Evolutionary conservation across 2,329 filamentous ascomycete genomes (phyloP).

Genomic region (Fusarium sp.): DNA sequence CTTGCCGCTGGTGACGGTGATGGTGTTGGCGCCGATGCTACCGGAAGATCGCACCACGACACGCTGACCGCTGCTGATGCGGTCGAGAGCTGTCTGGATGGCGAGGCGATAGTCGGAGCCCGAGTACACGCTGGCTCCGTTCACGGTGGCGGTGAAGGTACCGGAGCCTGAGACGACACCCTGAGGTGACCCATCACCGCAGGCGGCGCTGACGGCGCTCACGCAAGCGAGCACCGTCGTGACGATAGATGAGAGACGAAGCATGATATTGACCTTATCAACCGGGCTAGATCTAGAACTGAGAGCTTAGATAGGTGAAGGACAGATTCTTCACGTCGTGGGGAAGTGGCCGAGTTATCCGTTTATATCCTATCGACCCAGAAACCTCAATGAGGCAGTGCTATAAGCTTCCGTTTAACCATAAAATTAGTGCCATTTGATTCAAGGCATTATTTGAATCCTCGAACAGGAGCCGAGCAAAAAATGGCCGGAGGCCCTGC

Average conservation of each 20-base stretch:
- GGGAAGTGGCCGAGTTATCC: no score
- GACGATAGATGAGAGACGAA: slow-evolving; percentile 53
- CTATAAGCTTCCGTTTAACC: neutral
- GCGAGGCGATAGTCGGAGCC: slow-evolving; percentile 69
- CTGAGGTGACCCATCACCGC: slow-evolving; percentile 63
- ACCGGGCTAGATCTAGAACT: neutral
- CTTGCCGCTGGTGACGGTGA: slow-evolving; percentile 67
- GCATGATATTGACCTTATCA: slow-evolving; percentile 49
- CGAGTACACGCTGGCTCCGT: slow-evolving; percentile 64
- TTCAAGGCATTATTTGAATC: neutral
- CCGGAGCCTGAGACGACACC: slow-evolving; percentile 64
- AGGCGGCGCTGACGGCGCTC: slow-evolving; percentile 59
- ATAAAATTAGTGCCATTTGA: neutral
- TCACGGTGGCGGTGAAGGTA: slow-evolving; percentile 62
- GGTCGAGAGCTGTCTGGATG: slow-evolving; percentile 69
- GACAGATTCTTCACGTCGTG: neutral
- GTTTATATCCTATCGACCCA: no score
- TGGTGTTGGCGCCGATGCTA: slow-evolving; percentile 68
- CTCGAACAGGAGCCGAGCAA: neutral
- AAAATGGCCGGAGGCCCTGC: neutral
- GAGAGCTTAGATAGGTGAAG: neutral
- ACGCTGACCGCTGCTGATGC: slow-evolving; percentile 66
- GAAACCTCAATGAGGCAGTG: neutral
- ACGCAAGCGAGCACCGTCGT: slow-evolving; percentile 60
- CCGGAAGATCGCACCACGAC: slow-evolving; percentile 69